Percentiles rank a stretch among this genome's conserved stretches.
phyloP scores from a whole-genome alignment of 2,329 filamentous ascomycete genomes.

The Colletotrichum salicis region DNA sequence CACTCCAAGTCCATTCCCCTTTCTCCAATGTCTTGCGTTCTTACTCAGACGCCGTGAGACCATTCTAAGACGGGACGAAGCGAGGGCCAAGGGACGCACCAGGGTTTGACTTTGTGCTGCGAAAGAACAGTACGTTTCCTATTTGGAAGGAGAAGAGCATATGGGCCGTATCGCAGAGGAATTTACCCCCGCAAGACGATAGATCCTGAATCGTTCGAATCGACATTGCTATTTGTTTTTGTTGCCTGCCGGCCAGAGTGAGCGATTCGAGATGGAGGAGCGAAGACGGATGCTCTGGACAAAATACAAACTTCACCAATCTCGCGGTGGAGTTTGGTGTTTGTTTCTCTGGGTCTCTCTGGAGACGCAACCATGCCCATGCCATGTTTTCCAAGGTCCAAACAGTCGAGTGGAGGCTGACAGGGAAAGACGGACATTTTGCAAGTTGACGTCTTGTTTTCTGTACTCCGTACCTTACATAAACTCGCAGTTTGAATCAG shows the following conservation, averaged over 20 bases:
- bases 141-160: neutral
- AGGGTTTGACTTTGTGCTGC: slow-evolving; percentile 7
- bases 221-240: neutral
- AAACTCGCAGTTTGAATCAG: too few relatives aligned
- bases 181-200: slow-evolving; percentile 5
- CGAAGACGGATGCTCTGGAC: neutral
- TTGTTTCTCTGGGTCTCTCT: slow-evolving; percentile 22
- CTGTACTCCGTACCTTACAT: neutral
- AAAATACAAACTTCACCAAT: neutral
- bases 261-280: neutral
- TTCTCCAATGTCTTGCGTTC: slow-evolving; percentile 13
- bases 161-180: neutral
- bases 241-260: neutral
- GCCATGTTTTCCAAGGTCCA: slow-evolving; percentile 23
- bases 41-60: slow-evolving; percentile 18
- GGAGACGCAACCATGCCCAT: slow-evolving; percentile 17
- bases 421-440: slow-evolving; percentile 7
- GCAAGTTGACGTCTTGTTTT: slow-evolving; percentile 3
- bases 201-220: neutral
- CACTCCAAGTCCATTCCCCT: neutral
- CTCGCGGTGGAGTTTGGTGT: slow-evolving; percentile 14
- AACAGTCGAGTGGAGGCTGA: slow-evolving; percentile 20
- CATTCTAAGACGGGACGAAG: slow-evolving; percentile 26
- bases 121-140: slow-evolving; percentile 1
- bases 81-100: slow-evolving; percentile 13